Evolutionary conservation across 2,329 filamentous ascomycete species (phyloP), one percentile per base, ranked within the genome.

Genomic region (Pseudogymnoascus sp.): DNA sequence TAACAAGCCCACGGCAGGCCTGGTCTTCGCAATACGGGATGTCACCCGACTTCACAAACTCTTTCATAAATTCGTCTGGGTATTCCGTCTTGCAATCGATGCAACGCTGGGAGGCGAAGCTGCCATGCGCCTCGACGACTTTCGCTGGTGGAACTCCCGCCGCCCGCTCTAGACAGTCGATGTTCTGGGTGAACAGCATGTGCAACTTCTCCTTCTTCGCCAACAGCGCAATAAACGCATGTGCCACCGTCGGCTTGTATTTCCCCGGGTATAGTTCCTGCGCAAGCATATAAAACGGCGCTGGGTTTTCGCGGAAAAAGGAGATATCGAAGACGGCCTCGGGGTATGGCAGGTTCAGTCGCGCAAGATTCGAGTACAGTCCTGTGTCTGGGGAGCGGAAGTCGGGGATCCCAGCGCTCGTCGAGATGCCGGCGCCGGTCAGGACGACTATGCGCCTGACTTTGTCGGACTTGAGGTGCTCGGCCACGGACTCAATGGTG

Each of bases 161-260:
- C 66, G 84, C 81, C 20, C 92, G 84, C 75, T 99, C 94, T 11
- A 99, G 81, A 69, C 91, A 96, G 76, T 99, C 94, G 67, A 99
- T 97, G 70, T 99, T 99, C 71, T 99, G 94, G 0, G 94, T 97
- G 74, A 97, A 99, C 60, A 94, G 83, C 78, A 91, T 94, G 66
- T 88, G 77, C 22, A 99, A 77, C 39, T 93, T 77, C 3, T 84
- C 85, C 75, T 95, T 96, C 63, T 86, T 78, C 62, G 92, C 82
- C 14, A 97, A 84, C 22, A 99, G 78, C 12, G 85, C 81, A 68
- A 99, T 86, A 74, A 99, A 99, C 35, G 84, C 87, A 75, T 99
- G 94, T 1, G 91, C 89, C 60, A 97, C 79, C 1, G 94, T 99
- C 0, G 94, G 94, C 60, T 87, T 81, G 76, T 89, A 97, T 68